Percentiles rank a stretch among this genome's conserved stretches.
phyloP scores from a whole-genome alignment of 2,329 filamentous ascomycete species.

The Neofusicoccum umdonicola region DNA sequence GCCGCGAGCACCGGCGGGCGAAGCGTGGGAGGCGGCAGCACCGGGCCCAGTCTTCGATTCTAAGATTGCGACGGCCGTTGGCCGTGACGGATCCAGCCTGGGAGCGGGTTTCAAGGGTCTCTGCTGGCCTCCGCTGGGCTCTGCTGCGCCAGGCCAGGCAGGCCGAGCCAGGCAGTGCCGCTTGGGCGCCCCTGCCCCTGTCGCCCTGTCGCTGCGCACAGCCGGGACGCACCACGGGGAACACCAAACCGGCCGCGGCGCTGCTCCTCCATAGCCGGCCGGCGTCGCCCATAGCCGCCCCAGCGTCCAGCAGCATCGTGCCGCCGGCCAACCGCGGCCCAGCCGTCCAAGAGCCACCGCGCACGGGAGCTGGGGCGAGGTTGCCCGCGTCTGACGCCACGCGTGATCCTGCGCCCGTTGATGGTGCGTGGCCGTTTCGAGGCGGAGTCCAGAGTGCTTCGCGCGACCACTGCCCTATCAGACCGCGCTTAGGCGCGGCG shows the following conservation, averaged over 20 bases:
- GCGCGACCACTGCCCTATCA: not conserved
- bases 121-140: no score
- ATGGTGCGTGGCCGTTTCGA: not conserved
- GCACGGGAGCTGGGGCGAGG: not conserved
- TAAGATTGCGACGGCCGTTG: constrained; percentile 10
- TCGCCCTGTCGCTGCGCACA: no score
- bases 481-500: not conserved
- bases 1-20: not conserved
- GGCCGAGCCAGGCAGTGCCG: no score
- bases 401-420: not conserved
- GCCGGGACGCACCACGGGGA: no score
- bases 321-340: no score
- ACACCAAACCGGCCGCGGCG: no score
- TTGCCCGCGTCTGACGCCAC: not conserved
- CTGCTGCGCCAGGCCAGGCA: no score
- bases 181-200: no score
- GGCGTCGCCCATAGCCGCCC: no score
- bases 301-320: no score
- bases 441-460: not conserved
- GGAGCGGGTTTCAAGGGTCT: constrained; percentile 9
- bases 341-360: not conserved
- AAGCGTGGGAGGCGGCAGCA: not conserved
- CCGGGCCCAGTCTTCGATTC: not conserved
- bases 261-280: no score
- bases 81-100: constrained; percentile 1